Conservation (phyloP, 148 eudicot genomes). For the Suaeda aralocaspica region DNA sequence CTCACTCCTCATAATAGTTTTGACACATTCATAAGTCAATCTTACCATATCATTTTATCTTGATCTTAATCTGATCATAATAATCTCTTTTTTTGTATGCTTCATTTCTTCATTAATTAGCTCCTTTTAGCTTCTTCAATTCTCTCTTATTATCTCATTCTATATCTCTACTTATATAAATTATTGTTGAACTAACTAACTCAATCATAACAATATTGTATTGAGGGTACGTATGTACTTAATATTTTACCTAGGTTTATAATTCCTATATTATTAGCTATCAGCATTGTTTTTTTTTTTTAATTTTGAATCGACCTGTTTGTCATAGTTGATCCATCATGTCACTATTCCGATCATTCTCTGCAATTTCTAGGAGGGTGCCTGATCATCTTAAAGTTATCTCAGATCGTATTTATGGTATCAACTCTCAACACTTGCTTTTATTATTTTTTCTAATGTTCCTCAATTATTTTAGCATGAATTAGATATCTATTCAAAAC, state of each 20-base stretch:
- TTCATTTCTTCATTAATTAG: conserved; percentile 4
- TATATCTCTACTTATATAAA: neutral
- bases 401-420: conserved; percentile 43
- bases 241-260: neutral
- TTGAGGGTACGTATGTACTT: too few species aligned
- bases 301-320: neutral
- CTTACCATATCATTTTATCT: neutral
- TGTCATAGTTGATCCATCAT: conserved; percentile 7
- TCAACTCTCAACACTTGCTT: neutral
- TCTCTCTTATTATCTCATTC: neutral
- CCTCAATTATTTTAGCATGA: too few species aligned
- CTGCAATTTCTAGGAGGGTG: conserved; percentile 34
- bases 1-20: conserved; percentile 23
- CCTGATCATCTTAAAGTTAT: conserved; percentile 46
- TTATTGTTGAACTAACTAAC: too few species aligned
- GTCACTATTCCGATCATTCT: conserved; percentile 36
- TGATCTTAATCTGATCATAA: neutral
- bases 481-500: too few species aligned
- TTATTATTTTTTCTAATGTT: neutral
- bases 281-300: neutral
- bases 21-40: conserved; percentile 35
- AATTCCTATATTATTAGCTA: neutral
- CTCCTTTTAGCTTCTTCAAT: neutral
- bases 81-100: neutral
- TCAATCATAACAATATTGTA: too few species aligned